phyloP scores from a whole-genome alignment of 1,284 basidiomycete genomes.

The Hemileia vastatrix region DNA sequence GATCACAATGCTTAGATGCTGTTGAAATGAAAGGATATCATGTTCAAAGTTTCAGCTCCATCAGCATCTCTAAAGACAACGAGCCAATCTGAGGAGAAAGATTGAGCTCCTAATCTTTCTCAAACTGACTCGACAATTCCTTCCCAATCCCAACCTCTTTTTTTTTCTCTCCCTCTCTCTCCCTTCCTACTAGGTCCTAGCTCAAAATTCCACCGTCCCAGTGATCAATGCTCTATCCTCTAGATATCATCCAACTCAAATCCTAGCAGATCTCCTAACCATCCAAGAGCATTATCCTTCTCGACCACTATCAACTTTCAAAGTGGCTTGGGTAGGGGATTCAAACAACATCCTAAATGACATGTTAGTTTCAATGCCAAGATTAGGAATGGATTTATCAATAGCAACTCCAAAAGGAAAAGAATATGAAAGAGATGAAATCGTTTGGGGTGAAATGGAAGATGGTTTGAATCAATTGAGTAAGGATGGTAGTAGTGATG shows the following conservation, averaged over 20 bases:
- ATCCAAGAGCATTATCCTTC: slow-evolving; percentile 59
- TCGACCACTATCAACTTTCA: slow-evolving; percentile 53
- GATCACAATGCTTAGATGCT: too few species aligned
- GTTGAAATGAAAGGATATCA: too few species aligned
- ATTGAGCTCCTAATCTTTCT: background rate
- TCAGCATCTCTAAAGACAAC: too few species aligned
- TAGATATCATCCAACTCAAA: slow-evolving; percentile 93
- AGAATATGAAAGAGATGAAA: slow-evolving; percentile 64
- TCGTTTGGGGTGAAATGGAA: slow-evolving; percentile 66
- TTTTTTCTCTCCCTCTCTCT: background rate
- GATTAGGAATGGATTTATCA: slow-evolving; percentile 75
- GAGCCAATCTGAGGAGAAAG: too few species aligned
- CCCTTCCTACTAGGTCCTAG: slow-evolving; percentile 58
- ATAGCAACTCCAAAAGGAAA: slow-evolving; percentile 66
- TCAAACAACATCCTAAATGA: slow-evolving; percentile 94
- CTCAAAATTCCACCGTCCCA: slow-evolving; percentile 76
- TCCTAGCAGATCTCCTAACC: slow-evolving; percentile 84
- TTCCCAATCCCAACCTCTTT: background rate
- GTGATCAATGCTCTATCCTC: slow-evolving; percentile 92
- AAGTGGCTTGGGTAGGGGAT: slow-evolving; percentile 88
- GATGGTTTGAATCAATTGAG: too few species aligned
- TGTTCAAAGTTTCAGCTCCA: too few species aligned
- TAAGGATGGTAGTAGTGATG: slow-evolving; percentile 37
- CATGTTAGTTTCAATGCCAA: slow-evolving; percentile 87
- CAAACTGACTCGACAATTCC: background rate